A percentile compares a stretch with the other conserved stretches of the same genome.
Evolutionary conservation across 306 rosid genomes (phyloP).

Genomic region (Alnus rubra): DNA sequence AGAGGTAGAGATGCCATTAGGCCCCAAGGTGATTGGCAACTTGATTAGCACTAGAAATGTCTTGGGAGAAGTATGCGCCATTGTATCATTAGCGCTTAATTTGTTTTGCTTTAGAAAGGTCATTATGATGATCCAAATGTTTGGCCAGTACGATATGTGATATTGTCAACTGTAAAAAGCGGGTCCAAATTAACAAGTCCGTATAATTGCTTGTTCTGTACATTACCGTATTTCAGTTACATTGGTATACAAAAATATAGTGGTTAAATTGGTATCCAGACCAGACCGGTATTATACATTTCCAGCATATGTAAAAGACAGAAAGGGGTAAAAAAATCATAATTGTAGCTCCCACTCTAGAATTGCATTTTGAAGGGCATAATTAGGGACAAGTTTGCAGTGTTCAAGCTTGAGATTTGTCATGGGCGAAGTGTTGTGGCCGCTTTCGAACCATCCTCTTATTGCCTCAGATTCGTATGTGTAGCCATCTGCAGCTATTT

Average conservation of each 20-base stretch:
- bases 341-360: conserved; percentile 81
- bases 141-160: no score
- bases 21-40: no score
- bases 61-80: no score
- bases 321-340: conserved; percentile 29
- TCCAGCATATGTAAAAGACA: conserved; percentile 25
- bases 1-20: no score
- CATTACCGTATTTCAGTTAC: not conserved
- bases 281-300: not conserved
- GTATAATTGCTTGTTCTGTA: conserved; percentile 1
- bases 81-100: no score
- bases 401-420: conserved; percentile 90
- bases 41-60: no score
- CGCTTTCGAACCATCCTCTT: conserved; percentile 84
- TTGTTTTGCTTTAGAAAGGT: no score
- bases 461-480: conserved; percentile 94
- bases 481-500: conserved; percentile 94
- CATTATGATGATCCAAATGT: no score
- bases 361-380: conserved; percentile 85
- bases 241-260: not conserved
- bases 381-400: conserved; percentile 79
- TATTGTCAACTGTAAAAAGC: no score
- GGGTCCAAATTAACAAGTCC: no score
- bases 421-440: conserved; percentile 93
- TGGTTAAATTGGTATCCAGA: not conserved